These are phyloP conservation scores for Aspergillus melleus DNA, from an alignment of 2,329 filamentous ascomycete species.

Conservation along the genomic window DNA sequence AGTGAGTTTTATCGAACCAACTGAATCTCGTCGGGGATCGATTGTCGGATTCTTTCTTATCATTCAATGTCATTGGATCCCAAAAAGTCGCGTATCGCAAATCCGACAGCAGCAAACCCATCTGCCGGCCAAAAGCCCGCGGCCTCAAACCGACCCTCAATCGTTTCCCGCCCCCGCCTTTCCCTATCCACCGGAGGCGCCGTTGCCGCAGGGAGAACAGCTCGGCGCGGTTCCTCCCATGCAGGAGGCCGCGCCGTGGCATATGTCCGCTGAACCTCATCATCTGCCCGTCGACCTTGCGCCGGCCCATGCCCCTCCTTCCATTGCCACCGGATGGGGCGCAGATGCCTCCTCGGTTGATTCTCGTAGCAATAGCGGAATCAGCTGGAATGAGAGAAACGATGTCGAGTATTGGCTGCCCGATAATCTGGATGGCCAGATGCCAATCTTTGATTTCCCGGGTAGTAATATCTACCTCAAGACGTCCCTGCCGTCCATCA, in stretches of 20 bases:
- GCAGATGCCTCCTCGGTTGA: constrained; percentile 23
- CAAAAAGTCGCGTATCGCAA: constrained; percentile 36
- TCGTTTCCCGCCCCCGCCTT: constrained; percentile 19
- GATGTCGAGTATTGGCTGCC: constrained; percentile 38
- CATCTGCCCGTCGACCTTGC: constrained; percentile 26
- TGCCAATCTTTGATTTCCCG: constrained; percentile 34
- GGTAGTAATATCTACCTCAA: constrained; percentile 39
- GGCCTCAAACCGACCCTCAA: constrained; percentile 13
- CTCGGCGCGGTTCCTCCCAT: constrained; percentile 13
- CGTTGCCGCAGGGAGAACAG: constrained; percentile 20
- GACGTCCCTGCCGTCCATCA: constrained; percentile 35
- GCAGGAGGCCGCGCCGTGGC: constrained; percentile 23
- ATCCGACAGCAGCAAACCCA: constrained; percentile 38
- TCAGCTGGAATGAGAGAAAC: constrained; percentile 30
- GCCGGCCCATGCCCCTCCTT: constrained; percentile 15
- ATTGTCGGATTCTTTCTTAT: constrained; percentile 1
- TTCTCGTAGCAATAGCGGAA: constrained; percentile 19
- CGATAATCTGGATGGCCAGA: constrained; percentile 34
- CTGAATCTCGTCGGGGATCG: background rate
- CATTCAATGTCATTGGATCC: constrained; percentile 1
- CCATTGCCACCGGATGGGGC: constrained; percentile 25
- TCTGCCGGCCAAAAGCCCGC: constrained; percentile 17
- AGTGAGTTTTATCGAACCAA: constrained; percentile 27
- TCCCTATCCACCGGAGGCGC: constrained; percentile 24
- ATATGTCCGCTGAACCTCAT: constrained; percentile 20